Evolutionary conservation across 495 filamentous ascomycete genomes (phyloP).

Genomic region (Trichoderma parareesei): DNA sequence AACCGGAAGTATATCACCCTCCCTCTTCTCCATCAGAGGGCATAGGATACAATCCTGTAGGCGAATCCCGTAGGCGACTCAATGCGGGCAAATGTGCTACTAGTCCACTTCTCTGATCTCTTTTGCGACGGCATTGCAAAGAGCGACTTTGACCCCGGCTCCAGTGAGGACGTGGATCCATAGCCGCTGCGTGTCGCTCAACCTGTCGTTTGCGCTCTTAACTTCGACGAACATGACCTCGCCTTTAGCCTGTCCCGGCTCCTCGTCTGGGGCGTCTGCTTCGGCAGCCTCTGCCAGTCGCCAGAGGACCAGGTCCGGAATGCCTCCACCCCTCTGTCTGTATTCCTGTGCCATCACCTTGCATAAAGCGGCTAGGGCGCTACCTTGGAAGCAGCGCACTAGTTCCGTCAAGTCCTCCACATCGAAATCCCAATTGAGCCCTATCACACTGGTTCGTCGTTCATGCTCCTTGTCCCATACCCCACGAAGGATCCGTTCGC

Average conservation of each 20-base stretch:
- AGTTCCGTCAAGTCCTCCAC: conserved; percentile 77
- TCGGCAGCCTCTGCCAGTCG: conserved; percentile 26
- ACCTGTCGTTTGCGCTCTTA: conserved; percentile 88
- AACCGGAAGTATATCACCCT: neutral
- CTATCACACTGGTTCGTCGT: conserved; percentile 72
- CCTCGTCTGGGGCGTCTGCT: conserved; percentile 17
- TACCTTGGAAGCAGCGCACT: conserved; percentile 68
- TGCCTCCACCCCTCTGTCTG: conserved; percentile 71
- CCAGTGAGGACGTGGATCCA: conserved; percentile 91
- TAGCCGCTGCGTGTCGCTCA: conserved; percentile 92
- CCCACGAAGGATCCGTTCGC: conserved; percentile 54
- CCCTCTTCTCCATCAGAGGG: neutral
- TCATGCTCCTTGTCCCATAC: conserved; percentile 59
- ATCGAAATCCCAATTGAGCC: conserved; percentile 83
- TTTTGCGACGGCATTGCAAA: conserved; percentile 80
- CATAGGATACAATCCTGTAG: neutral
- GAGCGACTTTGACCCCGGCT: conserved; percentile 75
- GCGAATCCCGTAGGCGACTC: neutral
- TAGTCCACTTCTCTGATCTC: conserved; percentile 43
- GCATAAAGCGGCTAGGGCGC: conserved; percentile 72
- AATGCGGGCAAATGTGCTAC: neutral
- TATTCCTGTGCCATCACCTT: conserved; percentile 96
- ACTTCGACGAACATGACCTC: conserved; percentile 84
- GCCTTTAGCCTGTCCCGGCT: conserved; percentile 18
- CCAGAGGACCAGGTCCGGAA: conserved; percentile 94